Evolutionary conservation across 768 basidiomycete genomes (phyloP).

Genomic region (Boletus eberwhitei): DNA sequence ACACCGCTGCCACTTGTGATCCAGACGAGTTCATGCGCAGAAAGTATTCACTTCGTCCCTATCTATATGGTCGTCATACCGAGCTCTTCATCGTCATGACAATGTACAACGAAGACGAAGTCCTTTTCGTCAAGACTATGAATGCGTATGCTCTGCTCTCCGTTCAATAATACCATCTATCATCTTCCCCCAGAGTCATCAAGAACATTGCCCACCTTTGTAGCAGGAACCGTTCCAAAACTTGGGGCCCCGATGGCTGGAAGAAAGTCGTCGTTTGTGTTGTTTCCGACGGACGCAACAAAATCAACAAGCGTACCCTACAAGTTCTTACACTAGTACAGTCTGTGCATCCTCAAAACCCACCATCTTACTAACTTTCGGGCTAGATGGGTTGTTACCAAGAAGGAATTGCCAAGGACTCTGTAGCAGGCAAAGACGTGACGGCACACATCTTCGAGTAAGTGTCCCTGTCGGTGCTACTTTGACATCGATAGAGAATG

Average conservation of each 20-base stretch:
- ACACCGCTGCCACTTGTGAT: slow-evolving; percentile 87
- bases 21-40: slow-evolving; percentile 82
- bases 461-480: slow-evolving; percentile 21
- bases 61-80: slow-evolving; percentile 74
- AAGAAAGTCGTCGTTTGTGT: slow-evolving; percentile 88
- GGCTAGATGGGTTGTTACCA: slow-evolving; percentile 80
- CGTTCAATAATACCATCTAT: not conserved
- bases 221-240: slow-evolving; percentile 64
- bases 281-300: slow-evolving; percentile 81
- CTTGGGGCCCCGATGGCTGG: slow-evolving; percentile 87
- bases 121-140: slow-evolving; percentile 77
- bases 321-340: slow-evolving; percentile 80
- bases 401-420: slow-evolving; percentile 87
- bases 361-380: not conserved
- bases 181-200: slow-evolving; percentile 54
- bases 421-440: slow-evolving; percentile 84
- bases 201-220: slow-evolving; percentile 85
- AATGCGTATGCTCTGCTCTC: slow-evolving; percentile 56
- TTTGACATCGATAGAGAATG: not conserved
- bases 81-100: slow-evolving; percentile 96
- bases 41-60: slow-evolving; percentile 76
- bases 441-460: slow-evolving; percentile 94
- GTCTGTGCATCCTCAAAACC: slow-evolving; percentile 6
- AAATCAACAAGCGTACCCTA: slow-evolving; percentile 87
- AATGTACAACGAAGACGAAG: slow-evolving; percentile 93